Percentiles rank a stretch among this genome's conserved stretches.
Conservation (phyloP, 768 basidiomycete genomes). For the Mycena amicta region DNA sequence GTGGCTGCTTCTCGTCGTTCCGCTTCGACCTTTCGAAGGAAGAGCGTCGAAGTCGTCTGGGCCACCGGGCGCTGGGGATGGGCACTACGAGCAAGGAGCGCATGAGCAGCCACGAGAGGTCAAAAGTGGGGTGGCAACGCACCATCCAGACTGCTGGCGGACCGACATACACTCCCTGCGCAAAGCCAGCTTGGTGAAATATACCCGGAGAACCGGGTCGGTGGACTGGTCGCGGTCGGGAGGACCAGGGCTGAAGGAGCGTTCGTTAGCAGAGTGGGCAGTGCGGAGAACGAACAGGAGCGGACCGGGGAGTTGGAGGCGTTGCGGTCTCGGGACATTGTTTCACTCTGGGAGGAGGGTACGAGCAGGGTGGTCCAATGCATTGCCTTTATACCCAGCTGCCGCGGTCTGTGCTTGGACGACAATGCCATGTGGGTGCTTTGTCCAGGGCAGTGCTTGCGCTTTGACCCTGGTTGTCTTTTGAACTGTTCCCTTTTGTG, state of each 20-base stretch:
- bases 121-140: not conserved
- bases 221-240: not conserved
- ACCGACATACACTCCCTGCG: not conserved
- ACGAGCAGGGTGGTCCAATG: not conserved
- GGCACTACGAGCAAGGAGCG: not conserved
- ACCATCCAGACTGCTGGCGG: not conserved
- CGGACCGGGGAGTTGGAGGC: not conserved
- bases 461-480: no score
- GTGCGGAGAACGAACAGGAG: not conserved
- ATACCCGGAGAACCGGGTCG: not conserved
- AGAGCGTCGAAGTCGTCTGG: not conserved
- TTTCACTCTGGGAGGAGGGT: no score
- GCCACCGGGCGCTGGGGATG: not conserved
- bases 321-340: not conserved
- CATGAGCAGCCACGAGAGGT: not conserved
- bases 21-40: no score
- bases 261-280: not conserved
- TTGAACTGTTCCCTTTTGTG: no score
- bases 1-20: no score
- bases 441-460: no score
- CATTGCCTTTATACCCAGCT: no score
- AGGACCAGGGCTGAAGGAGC: not conserved
- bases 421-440: no score
- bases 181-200: not conserved
- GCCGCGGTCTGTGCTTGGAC: no score